Percentiles rank a stretch among this genome's conserved stretches.
Conservation (phyloP, 495 filamentous ascomycete species). For the Amphirosellinia nigrospora region DNA sequence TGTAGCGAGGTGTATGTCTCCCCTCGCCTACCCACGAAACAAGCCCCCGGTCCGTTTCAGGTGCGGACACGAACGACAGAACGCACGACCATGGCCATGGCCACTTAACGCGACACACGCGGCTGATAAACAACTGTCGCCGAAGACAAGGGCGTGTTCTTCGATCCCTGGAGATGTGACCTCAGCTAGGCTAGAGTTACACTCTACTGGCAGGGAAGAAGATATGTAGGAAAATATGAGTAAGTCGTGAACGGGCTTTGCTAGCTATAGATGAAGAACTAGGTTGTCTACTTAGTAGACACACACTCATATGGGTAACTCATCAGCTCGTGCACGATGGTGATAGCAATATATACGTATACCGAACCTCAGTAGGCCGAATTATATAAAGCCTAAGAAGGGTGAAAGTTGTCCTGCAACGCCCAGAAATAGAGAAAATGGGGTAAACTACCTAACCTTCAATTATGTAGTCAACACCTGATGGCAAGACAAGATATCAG, state of each 20-base stretch:
- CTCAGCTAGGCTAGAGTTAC: not conserved
- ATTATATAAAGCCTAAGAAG: too few relatives aligned
- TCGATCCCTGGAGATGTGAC: not conserved
- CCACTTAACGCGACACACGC: not conserved
- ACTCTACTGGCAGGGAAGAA: not conserved
- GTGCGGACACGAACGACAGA: conserved; percentile 15
- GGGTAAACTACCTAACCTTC: not conserved
- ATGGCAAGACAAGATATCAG: too few relatives aligned
- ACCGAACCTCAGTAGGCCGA: too few relatives aligned
- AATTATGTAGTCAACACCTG: not conserved
- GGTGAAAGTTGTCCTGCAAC: too few relatives aligned
- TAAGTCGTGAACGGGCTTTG: not conserved
- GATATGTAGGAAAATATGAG: not conserved
- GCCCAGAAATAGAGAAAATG: too few relatives aligned
- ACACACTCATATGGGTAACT: too few relatives aligned
- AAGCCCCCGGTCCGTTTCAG: conserved; percentile 17
- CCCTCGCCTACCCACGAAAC: conserved; percentile 14
- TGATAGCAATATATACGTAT: not conserved
- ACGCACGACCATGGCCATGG: not conserved
- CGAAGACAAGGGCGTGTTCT: not conserved
- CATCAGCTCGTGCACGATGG: not conserved
- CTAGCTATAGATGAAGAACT: not conserved
- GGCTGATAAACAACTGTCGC: not conserved
- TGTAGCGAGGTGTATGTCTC: not conserved
- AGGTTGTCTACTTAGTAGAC: too few relatives aligned